These are phyloP conservation scores for Phytophthora fragariae DNA, from an alignment of 352 stramenopile genomes.

Conservation along the genomic window DNA sequence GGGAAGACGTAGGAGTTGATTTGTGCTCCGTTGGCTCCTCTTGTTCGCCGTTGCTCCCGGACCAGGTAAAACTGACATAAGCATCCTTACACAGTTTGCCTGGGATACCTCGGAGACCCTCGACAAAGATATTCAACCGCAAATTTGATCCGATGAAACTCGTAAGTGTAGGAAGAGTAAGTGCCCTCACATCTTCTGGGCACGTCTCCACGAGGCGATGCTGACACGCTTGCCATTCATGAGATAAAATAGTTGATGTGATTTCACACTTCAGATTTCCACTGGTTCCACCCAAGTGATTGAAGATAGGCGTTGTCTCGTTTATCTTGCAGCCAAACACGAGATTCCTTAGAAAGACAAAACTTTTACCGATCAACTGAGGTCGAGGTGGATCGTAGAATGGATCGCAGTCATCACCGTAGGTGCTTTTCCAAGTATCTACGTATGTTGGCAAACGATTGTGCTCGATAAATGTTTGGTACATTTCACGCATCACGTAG, in stretches of 20 bases:
- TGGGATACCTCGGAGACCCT: slow-evolving; percentile 65
- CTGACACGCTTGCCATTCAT: slow-evolving; percentile 79
- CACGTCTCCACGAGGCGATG: slow-evolving; percentile 70
- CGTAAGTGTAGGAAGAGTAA: slow-evolving; percentile 54
- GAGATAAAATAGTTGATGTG: slow-evolving; percentile 64
- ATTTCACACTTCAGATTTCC: slow-evolving; percentile 69
- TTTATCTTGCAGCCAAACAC: slow-evolving; percentile 69
- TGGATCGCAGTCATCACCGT: slow-evolving; percentile 62
- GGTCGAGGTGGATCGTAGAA: slow-evolving; percentile 79
- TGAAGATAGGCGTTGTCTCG: slow-evolving; percentile 68
- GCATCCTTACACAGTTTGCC: slow-evolving; percentile 79
- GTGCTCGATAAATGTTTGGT: slow-evolving; percentile 85
- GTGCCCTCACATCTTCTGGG: slow-evolving; percentile 43
- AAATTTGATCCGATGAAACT: slow-evolving; percentile 65
- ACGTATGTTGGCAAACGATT: slow-evolving; percentile 53
- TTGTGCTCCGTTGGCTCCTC: slow-evolving; percentile 42
- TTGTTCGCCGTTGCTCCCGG: slow-evolving; percentile 4
- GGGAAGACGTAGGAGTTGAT: slow-evolving; percentile 52
- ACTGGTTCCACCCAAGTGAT: slow-evolving; percentile 46
- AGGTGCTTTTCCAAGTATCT: slow-evolving; percentile 42
- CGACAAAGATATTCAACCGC: slow-evolving; percentile 59
- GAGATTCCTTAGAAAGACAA: slow-evolving; percentile 71
- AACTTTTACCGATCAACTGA: slow-evolving; percentile 80
- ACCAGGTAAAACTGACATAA: slow-evolving; percentile 69
- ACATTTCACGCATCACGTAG: slow-evolving; percentile 90